Evolutionary conservation across 495 filamentous ascomycete species (phyloP).

Genomic region (Tuber umbilicatum): DNA sequence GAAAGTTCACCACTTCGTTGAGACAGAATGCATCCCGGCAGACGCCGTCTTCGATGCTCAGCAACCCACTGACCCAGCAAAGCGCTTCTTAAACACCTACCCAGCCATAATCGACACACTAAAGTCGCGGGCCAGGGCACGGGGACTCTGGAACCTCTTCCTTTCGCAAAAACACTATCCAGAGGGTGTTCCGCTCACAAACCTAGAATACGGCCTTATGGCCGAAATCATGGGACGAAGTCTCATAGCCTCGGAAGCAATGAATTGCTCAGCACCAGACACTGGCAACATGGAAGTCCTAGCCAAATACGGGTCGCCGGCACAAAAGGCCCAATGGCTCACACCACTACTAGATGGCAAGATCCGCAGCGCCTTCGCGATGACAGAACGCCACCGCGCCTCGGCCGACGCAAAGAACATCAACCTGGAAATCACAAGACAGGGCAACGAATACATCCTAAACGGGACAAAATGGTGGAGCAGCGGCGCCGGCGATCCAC

Average conservation of each 20-base stretch:
- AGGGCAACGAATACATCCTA: constrained; percentile 75
- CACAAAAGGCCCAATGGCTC: constrained; percentile 84
- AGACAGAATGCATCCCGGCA: constrained; percentile 64
- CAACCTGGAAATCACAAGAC: constrained; percentile 66
- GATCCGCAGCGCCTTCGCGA: constrained; percentile 84
- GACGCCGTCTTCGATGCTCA: constrained; percentile 34
- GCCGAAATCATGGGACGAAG: constrained; percentile 82
- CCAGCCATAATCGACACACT: constrained; percentile 79
- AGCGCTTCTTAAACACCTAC: constrained; percentile 51
- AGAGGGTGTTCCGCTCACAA: constrained; percentile 83
- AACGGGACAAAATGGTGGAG: constrained; percentile 84
- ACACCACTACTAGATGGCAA: constrained; percentile 73
- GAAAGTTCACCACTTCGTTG: constrained; percentile 83
- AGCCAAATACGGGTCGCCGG: constrained; percentile 84
- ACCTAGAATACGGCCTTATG: constrained; percentile 90
- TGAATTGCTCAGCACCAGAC: constrained; percentile 85
- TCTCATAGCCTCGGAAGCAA: constrained; percentile 71
- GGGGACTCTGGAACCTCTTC: constrained; percentile 99
- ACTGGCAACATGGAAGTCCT: constrained; percentile 96
- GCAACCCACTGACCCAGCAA: constrained; percentile 27
- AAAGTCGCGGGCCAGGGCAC: constrained; percentile 71
- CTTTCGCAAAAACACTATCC: constrained; percentile 88
- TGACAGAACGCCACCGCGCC: constrained; percentile 84
- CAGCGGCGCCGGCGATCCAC: constrained; percentile 80
- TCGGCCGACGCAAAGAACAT: constrained; percentile 88